Conservation (phyloP, 164 flowering plant species). For the Pachysandra terminalis region DNA sequence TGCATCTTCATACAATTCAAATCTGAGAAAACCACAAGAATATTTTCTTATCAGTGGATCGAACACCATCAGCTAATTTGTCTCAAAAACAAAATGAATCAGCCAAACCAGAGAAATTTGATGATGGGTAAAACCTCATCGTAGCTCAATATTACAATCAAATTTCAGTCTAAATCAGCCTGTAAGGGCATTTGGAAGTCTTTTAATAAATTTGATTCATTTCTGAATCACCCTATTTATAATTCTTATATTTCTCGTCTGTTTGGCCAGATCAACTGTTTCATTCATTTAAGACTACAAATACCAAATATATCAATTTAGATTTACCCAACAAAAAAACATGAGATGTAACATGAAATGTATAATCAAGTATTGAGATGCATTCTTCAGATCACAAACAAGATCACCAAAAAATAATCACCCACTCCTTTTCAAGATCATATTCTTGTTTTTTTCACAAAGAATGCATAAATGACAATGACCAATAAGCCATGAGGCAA, state of each 20-base stretch:
- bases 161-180: not conserved
- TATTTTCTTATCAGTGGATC: not conserved
- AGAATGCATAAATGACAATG: not conserved
- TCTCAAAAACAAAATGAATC: not conserved
- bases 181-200: not conserved
- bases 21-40: slow-evolving; percentile 40
- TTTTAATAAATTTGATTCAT: not conserved
- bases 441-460: not conserved
- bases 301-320: no score
- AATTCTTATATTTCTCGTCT: no score
- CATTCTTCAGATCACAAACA: not conserved
- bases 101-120: not conserved
- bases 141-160: not conserved
- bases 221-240: not conserved
- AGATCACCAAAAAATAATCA: not conserved
- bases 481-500: not conserved
- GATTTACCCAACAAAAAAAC: no score
- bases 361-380: not conserved
- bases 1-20: slow-evolving; percentile 37
- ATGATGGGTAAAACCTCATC: no score
- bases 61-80: slow-evolving; percentile 1
- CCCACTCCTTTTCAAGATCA: not conserved
- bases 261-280: no score
- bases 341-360: no score
- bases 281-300: no score